Base-by-base conservation (phyloP, 2,329 filamentous ascomycete species). In the Monilinia fructicola region DNA sequence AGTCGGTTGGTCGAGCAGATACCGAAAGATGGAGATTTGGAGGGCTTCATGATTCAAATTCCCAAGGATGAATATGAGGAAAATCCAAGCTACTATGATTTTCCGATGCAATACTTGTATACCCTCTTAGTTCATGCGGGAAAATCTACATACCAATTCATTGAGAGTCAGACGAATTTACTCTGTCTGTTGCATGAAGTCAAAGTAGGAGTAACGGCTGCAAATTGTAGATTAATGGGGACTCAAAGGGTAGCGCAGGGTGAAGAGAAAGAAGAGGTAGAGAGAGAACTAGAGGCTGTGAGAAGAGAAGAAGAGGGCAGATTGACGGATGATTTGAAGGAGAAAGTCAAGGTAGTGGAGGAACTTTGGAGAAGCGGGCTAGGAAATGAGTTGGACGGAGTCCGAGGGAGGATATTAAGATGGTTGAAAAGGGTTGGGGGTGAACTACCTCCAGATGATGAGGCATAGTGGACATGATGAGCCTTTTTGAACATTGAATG, bases 131-230 rank as follows among this genome's bases (percentile, higher is more conserved):
- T 89, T 7, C 94, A 98, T 74, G 90, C 93, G 0, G 92, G 96
- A 77, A 96, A 95, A 80, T 93, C 90, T 73, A 94, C 92, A 11
- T 96, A 97, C 75, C 95, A 98, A 77, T 98, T 97, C 78, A 97
- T 98, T 74, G 95, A 98, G 80, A 90, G 88, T 9, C 94, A 98
- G 80, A 94, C 88, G 40, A 97, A 97, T 75, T 81, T 97, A 44
- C 83, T 97, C 31, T 98, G 94, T 74, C 82, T 98, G 48, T 79
- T 97, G 66, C 95, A 97, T 74, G 93, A 97, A 78, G 92, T 97
- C 64, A 92, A 92, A 75, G 91, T 91, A 64, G 89, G 89, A 0
- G 87, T 91, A 2, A 89, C 91, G 75, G 83, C 83, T 56, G 90
- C 91, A 10, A 87, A 87, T 71, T 86, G 86, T 63, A 84, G 87